Evolutionary conservation across 2,329 filamentous ascomycete genomes (phyloP), one percentile per base, ranked within the genome.

Genomic region (Verticillium nubilum): DNA sequence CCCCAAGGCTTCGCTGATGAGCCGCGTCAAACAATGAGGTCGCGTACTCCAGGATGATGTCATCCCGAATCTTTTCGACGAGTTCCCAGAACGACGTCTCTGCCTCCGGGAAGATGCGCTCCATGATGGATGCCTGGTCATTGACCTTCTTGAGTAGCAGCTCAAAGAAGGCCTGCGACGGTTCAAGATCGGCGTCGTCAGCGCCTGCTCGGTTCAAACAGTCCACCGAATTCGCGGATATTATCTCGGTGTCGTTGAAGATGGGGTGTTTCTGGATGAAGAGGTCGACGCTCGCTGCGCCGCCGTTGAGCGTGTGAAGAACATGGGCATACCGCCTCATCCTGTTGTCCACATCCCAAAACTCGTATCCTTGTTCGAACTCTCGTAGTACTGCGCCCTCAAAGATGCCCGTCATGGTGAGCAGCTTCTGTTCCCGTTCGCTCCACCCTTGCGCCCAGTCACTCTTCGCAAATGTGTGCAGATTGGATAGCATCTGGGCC

Each of bases 271-370:
- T 94, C 59, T 94, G 89, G 58, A 97, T 86, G 70, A 97, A 98
- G 1, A 92, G 80, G 58, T 98, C 92, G 54, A 96, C 80, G 10
- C 86, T 91, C 15, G 89, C 87, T 47, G 82, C 81, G 17, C 92
- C 92, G 27, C 91, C 92, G 70, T 96, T 96, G 52, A 99, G 79
- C 2, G 84, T 83, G 60, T 90, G 86, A 59, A 99, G 77, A 17
- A 99, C 92, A 66, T 92, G 86, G 2, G 93, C 93, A 73, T 97
- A 98, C 68, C 90, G 86, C 66, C 84, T 86, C 94, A 98, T 97
- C 58, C 87, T 83, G 2, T 91, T 92, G 64, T 96, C 90, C 58
- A 96, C 86, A 71, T 99, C 94, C 76, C 89, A 90, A 52, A 86
- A 87, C 71, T 95, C 91, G 65, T 96, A 96, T 4, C 92, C 95